Percentiles rank a stretch among this genome's conserved stretches.
phyloP scores from a whole-genome alignment of 2,329 filamentous ascomycete species.

The Pseudocercospora musae region DNA sequence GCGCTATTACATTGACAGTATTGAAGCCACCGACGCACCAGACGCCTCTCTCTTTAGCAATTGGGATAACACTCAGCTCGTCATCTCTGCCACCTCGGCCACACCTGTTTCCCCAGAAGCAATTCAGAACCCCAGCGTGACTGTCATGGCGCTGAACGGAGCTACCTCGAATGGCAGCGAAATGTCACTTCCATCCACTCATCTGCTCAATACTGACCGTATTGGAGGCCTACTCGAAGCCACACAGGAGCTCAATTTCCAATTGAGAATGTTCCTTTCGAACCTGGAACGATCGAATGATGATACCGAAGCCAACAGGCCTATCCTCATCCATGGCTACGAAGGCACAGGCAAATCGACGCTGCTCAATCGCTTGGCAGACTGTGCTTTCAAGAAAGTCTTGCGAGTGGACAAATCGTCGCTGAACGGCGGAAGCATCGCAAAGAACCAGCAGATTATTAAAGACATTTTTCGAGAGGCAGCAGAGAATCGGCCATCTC shows the following conservation, averaged over 20 bases:
- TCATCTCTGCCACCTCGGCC: constrained; percentile 6
- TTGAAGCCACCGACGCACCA: constrained; percentile 41
- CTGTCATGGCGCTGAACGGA: background rate
- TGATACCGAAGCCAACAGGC: constrained; percentile 35
- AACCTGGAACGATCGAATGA: background rate
- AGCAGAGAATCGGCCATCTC: constrained; percentile 64
- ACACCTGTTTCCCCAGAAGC: background rate
- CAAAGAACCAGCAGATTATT: constrained; percentile 52
- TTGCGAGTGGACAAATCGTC: constrained; percentile 55
- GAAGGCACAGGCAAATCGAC: constrained; percentile 81
- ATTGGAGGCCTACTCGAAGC: constrained; percentile 68
- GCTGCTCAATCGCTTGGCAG: constrained; percentile 64
- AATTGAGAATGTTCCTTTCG: constrained; percentile 46
- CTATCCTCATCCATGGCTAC: constrained; percentile 74
- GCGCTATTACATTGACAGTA: constrained; percentile 59
- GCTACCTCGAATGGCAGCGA: background rate
- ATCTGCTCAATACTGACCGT: too few relatives aligned
- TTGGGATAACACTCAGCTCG: constrained; percentile 23
- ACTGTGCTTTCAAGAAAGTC: constrained; percentile 65
- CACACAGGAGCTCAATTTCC: constrained; percentile 63
- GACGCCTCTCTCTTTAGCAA: constrained; percentile 24
- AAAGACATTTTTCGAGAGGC: constrained; percentile 69
- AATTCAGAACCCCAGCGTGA: background rate
- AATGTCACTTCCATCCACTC: too few relatives aligned
- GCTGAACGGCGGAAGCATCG: constrained; percentile 36